These are phyloP conservation scores for Raphanus hybrid DNA, from an alignment of 441 rosid species.

Conservation along the genomic window DNA sequence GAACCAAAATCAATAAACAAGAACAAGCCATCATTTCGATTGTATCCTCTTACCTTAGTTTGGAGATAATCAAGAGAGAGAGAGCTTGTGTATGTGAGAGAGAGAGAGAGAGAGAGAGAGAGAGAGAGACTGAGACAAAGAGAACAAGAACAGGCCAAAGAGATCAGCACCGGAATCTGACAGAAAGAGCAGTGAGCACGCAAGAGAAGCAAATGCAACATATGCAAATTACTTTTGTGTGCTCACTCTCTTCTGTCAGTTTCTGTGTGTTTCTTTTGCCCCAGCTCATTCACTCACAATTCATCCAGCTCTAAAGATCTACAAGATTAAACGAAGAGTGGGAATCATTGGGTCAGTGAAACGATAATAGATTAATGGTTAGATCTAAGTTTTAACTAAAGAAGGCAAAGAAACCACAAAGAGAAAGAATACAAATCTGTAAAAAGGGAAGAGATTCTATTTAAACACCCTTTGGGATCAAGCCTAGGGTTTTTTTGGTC, in stretches of 20 bases:
- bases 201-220: constrained; percentile 73
- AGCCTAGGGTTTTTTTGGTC: constrained; percentile 40
- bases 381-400: constrained; percentile 27
- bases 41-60: constrained; percentile 26
- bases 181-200: constrained; percentile 99
- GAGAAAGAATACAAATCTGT: neutral
- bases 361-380: neutral
- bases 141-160: constrained; percentile 34
- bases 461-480: constrained; percentile 17
- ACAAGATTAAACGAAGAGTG: constrained; percentile 14
- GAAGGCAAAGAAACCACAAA: constrained; percentile 10
- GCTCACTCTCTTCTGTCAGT: constrained; percentile 99
- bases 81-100: constrained; percentile 2
- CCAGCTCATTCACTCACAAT: constrained; percentile 18
- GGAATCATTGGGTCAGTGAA: neutral
- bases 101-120: constrained; percentile 36
- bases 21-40: constrained; percentile 8
- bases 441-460: constrained; percentile 8
- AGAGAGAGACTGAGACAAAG: constrained; percentile 36
- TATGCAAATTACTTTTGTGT: constrained; percentile 83
- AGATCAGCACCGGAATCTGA: constrained; percentile 54
- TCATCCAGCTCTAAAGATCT: constrained; percentile 30
- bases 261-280: constrained; percentile 45
- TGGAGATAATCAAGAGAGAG: constrained; percentile 1
- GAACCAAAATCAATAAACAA: constrained; percentile 21